phyloP scores from a whole-genome alignment of 2,329 filamentous ascomycete genomes.

The Chaetomiaceae sp. region DNA sequence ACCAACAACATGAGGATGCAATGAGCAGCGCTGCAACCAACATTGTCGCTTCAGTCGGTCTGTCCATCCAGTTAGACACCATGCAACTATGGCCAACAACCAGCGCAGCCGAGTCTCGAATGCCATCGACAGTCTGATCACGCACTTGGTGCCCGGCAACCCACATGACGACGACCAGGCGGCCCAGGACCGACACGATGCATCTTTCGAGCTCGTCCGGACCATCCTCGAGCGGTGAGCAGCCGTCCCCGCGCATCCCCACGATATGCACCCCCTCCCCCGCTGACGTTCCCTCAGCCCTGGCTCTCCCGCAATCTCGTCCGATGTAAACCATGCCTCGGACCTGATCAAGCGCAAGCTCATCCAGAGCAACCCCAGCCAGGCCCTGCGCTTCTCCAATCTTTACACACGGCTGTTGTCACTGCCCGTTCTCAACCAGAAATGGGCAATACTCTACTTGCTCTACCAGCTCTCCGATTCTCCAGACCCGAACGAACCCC shows the following conservation, averaged over 20 bases:
- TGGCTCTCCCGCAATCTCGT: slow-evolving; percentile 51
- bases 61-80: neutral
- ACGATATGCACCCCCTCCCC: neutral
- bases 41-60: neutral
- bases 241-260: neutral
- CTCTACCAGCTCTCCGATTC: slow-evolving; percentile 77
- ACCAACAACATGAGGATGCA: slow-evolving; percentile 4
- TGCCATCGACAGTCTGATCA: slow-evolving; percentile 74
- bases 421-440: slow-evolving; percentile 88
- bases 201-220: slow-evolving; percentile 50
- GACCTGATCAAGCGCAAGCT: slow-evolving; percentile 89
- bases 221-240: slow-evolving; percentile 49
- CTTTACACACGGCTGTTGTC: slow-evolving; percentile 84
- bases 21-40: neutral
- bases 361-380: slow-evolving; percentile 69
- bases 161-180: slow-evolving; percentile 63
- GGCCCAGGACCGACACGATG: slow-evolving; percentile 65
- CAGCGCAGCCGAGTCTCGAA: slow-evolving; percentile 64
- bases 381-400: slow-evolving; percentile 82
- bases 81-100: slow-evolving; percentile 50
- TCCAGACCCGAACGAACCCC: slow-evolving; percentile 50
- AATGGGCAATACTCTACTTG: slow-evolving; percentile 94
- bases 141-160: slow-evolving; percentile 65
- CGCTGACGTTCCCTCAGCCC: slow-evolving; percentile 34
- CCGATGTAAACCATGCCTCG: slow-evolving; percentile 84